Evolutionary conservation across 345 rosid species (phyloP), one percentile per base, ranked within the genome.

Genomic region (Eutrema yunnanense): DNA sequence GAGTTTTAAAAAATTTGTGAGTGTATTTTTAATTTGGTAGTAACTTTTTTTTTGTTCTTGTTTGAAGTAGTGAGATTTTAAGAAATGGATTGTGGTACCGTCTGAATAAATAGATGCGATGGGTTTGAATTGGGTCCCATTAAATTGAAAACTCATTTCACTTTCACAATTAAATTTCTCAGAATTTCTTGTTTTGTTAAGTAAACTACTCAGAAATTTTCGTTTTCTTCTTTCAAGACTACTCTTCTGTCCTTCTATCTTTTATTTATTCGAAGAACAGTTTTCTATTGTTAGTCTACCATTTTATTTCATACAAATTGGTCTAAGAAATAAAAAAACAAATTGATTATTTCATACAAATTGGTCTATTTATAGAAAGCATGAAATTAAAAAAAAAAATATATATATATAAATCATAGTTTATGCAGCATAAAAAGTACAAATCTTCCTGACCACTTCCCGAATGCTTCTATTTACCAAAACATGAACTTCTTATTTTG

Each of bases 181-280:
- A 9, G 46, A 37, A 66, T 41, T 58, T 66, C 71, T 64, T 62
- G 27, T 19, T 32, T 6, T 14, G 6, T 6, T 22, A 11, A 46
- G 58, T 73, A 59, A 74, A 74, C 56, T 74, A 60, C 73, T 67
- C 27, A 11, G 73, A 52, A 74, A 38, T 33, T 60, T 74, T 59
- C 33, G 26, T 3, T 12, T 69, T 22, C 14, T 46, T 5, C 6
- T 46, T 46, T n/a, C 2, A 6, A 5, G 9, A 1, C 51, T 53
- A 41, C 41, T 48, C 60, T 71, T 38, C 43, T 29, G 32, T 13
- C 11, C 7, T 38, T 46, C 6, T 33, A 56, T 46, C 29, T 47
- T 26, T 57, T n/a, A 2, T 43, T 11, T 41, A 61, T 41, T 2
- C 26, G 11, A 53, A 34, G 0, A 34, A 22, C 37, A 22, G 0